Base-by-base conservation (phyloP, 495 filamentous ascomycete species). In the Tuber aestivum region DNA sequence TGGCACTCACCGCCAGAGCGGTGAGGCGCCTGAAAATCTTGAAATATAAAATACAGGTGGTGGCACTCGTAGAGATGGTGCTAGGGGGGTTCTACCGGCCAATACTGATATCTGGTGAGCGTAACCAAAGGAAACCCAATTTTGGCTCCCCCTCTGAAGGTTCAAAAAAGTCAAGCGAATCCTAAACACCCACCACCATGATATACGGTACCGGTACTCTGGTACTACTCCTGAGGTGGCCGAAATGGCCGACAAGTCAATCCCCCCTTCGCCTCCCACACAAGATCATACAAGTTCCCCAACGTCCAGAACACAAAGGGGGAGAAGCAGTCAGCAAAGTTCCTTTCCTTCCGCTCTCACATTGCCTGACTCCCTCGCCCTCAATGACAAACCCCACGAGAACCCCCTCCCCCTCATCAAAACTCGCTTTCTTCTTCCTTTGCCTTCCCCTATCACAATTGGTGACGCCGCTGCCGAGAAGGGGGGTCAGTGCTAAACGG, bases 1-100 rank as follows among this genome's bases (percentile, higher is more conserved):
- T 75, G 73, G 74, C 73, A 73, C 76, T 79, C 78, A 79, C 78
- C 78, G 78, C 76, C 41, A 45, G 18, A 32, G 78, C 76, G 78
- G 78, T 79, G 78, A 79, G 71, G 71, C 70, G 70, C 72, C 50
- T 61, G n/a, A 61, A 61, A 61, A 61, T 61, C 50, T 27, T 0
- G 50, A 10, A 23, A 61, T 27, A 9, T 0, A n/a, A 10, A 23
- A 61, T 27, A 9, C 10, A 61, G 6, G 45, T 16, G 45, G 21
- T 50, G 14, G 50, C 7, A 40, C 38, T 40, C 7, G 38, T 40
- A 40, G 45, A 4, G 23, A 1, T 27, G 45, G 45, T 50, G 20
- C 6, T 50, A 44, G 42, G 21, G 6, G 45, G 45, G 45, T 48
- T 23, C 23, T 48, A 50, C 45, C n/a, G 45, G 9, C 45, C 21